Percentiles rank a stretch among this genome's conserved stretches.
Conservation (phyloP, 805 yeast genomes). For the Saccharomycopsis malanga region DNA sequence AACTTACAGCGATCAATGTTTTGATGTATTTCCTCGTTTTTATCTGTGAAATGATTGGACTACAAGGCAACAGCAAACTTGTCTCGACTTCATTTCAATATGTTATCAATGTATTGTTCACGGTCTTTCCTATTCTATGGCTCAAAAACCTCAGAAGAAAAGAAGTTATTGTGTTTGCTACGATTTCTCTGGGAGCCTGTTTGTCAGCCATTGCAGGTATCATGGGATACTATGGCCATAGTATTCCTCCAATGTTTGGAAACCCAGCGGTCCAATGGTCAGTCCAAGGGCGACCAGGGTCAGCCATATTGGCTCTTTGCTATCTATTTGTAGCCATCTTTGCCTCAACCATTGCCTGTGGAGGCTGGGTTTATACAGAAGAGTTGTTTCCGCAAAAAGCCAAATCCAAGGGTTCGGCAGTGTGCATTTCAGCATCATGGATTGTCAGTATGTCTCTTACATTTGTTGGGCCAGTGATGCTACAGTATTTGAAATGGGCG, state of each 20-base stretch:
- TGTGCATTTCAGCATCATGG: slow-evolving; percentile 44
- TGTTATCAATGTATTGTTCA: slow-evolving; percentile 34
- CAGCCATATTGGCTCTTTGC: slow-evolving; percentile 37
- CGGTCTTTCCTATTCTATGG: slow-evolving; percentile 37
- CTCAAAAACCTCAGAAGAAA: slow-evolving; percentile 41
- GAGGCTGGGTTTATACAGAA: slow-evolving; percentile 43
- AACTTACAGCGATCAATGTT: slow-evolving; percentile 38
- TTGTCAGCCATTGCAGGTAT: slow-evolving; percentile 32
- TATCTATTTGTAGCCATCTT: slow-evolving; percentile 40
- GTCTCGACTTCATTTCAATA: slow-evolving; percentile 35
- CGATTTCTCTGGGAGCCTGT: slow-evolving; percentile 31
- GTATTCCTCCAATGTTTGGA: slow-evolving; percentile 28
- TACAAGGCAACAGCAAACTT: slow-evolving; percentile 30
- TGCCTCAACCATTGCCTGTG: slow-evolving; percentile 40
- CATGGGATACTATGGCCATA: slow-evolving; percentile 33
- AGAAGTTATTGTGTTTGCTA: slow-evolving; percentile 40
- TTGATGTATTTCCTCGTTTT: slow-evolving; percentile 39
- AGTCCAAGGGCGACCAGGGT: slow-evolving; percentile 34
- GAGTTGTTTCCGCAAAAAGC: slow-evolving; percentile 42
- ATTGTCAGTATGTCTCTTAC: slow-evolving; percentile 32
- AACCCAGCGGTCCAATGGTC: slow-evolving; percentile 33
- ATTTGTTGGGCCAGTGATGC: slow-evolving; percentile 34
- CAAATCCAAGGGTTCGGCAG: slow-evolving; percentile 40
- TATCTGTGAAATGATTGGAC: slow-evolving; percentile 43
- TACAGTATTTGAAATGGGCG: slow-evolving; percentile 33